Conservation (phyloP, 2,329 filamentous ascomycete species). For the Coniosporium tulheliwenetii region DNA sequence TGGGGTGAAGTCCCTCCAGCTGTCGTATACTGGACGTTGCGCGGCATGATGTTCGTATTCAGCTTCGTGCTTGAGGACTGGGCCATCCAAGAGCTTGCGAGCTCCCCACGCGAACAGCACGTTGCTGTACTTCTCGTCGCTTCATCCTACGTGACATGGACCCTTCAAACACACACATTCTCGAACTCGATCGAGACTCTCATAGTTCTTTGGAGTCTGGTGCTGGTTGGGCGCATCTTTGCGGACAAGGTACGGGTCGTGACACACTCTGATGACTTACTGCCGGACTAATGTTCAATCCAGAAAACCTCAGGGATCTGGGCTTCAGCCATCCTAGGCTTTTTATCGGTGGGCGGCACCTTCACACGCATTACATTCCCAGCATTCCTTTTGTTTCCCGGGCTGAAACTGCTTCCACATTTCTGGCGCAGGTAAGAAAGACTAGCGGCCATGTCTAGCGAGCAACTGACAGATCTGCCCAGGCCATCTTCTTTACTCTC, state of each 20-base stretch:
- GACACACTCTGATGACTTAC: no score
- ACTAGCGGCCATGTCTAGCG: neutral
- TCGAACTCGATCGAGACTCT: constrained; percentile 95
- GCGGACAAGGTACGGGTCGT: constrained; percentile 50
- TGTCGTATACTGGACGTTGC: constrained; percentile 76
- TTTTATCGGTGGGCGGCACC: constrained; percentile 68
- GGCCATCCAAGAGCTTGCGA: constrained; percentile 85
- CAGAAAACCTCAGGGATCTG: constrained; percentile 62
- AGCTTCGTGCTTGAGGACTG: constrained; percentile 97
- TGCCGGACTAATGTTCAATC: neutral
- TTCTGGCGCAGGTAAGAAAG: constrained; percentile 60
- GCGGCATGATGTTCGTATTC: constrained; percentile 80
- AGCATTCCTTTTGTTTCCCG: constrained; percentile 76
- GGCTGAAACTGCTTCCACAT: constrained; percentile 69
- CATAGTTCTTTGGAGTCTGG: constrained; percentile 81
- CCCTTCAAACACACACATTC: constrained; percentile 95
- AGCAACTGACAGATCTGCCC: constrained; percentile 4
- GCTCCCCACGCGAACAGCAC: constrained; percentile 53
- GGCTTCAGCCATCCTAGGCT: constrained; percentile 62
- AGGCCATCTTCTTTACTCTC: constrained; percentile 45
- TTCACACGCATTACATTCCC: constrained; percentile 98
- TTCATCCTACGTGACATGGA: constrained; percentile 97
- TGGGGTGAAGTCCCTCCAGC: constrained; percentile 67
- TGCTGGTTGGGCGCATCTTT: constrained; percentile 75
- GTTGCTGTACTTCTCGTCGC: constrained; percentile 72